Base-by-base conservation (phyloP, 2,329 filamentous ascomycete species). In the Orbilia brochopaga region DNA sequence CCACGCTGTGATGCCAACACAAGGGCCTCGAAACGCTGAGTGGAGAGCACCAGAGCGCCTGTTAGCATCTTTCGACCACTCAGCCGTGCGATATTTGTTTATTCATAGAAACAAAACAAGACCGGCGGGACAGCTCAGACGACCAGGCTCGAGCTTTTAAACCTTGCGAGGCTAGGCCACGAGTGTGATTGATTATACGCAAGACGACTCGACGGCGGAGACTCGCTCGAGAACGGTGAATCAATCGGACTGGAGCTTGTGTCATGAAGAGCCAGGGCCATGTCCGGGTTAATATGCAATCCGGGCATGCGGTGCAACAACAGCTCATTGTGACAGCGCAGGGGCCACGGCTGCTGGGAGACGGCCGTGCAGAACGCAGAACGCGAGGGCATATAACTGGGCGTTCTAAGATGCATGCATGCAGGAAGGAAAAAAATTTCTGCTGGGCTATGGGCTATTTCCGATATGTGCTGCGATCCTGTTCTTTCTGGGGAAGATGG, bases 301-400 rank as follows among this genome's bases (percentile, higher is more conserved):
- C 54, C 50, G 21, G 27, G 52, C 60, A 72, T 72, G 67, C 67
- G 64, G 67, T 72, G 67, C 55, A 61, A 72, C 61, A 50, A 58
- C 55, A 72, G 64, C 60, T 70, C 59, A 65, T 50, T 30, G 60
- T 52, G 60, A 65, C 60, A 60, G 60, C 60, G 55, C 67, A 72
- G 67, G 67, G 67, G 67, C 60, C 56, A 57, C 46, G 55, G 54
- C 67, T 72, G 67, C 67, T 72, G 46, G 40, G 60, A 61, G 60
- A 65, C 67, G 44, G 44, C n/a, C 44, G 60, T n/a, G 64, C 60
- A 60, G 58, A 72, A 72, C 67, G 67, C 67, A 72, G 67, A 72
- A 65, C 67, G 67, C 67, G 67, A 72, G 61, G 44, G 67, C 60
- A 72, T 56, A 53, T 48, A 21, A n/a, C 44, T 19, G 19, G 44